Evolutionary conservation across 2,329 filamentous ascomycete genomes (phyloP).

Genomic region (Colletotrichum sp.): DNA sequence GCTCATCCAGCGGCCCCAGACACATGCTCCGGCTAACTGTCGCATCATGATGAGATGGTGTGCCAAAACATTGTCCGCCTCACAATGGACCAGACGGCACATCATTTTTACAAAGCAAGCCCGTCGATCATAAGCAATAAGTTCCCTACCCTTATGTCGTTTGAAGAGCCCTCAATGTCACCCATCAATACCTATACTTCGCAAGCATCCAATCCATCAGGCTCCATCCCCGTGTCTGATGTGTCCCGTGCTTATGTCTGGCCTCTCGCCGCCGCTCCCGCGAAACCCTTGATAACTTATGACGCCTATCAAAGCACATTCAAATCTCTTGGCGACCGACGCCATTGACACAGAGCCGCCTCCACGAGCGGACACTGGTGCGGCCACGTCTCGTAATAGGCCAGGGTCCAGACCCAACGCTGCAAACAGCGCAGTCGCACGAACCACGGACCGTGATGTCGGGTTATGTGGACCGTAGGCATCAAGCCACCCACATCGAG

Average conservation of each 20-base stretch:
- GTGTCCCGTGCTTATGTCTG: not conserved
- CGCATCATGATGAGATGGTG: slow-evolving; percentile 15
- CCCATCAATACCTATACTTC: not conserved
- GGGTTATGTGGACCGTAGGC: not conserved
- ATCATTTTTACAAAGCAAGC: not conserved
- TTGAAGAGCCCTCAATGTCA: not conserved
- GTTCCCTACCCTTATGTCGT: not conserved
- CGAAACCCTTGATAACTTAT: not conserved
- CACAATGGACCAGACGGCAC: not conserved
- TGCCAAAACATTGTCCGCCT: slow-evolving; percentile 4
- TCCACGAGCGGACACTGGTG: not conserved
- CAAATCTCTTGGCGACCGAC: not conserved
- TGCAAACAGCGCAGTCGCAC: not conserved
- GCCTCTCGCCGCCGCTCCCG: not conserved
- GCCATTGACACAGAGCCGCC: not conserved
- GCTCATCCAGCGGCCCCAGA: not conserved
- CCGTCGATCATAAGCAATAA: not conserved
- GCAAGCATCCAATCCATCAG: not conserved
- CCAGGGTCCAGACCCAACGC: not conserved
- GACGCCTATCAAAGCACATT: slow-evolving; percentile 6
- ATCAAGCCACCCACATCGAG: not conserved
- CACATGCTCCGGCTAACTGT: slow-evolving; percentile 10
- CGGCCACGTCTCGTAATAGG: not conserved
- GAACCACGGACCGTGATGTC: not conserved
- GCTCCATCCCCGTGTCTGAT: not conserved